These are phyloP conservation scores for Erythrobasidium hasegawianum DNA, from an alignment of 1,284 basidiomycete genomes.

Conservation along the genomic window DNA sequence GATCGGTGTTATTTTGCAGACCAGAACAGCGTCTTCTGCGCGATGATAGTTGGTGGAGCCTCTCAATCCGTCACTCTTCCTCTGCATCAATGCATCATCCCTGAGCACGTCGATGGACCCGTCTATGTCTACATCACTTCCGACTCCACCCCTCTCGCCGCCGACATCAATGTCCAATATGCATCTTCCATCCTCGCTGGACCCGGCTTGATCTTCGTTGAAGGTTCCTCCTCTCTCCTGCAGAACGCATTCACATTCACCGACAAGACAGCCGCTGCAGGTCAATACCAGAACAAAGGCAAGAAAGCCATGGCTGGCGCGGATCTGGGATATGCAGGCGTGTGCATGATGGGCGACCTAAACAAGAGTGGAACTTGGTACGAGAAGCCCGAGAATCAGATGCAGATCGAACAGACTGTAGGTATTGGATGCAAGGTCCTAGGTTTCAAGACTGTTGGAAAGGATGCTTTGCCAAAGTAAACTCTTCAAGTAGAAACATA, in stretches of 20 bases:
- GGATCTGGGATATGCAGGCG: background rate
- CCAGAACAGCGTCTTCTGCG: constrained; percentile 55
- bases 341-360: background rate
- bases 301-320: constrained; percentile 4
- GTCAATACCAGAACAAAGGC: background rate
- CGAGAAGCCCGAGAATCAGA: background rate
- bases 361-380: background rate
- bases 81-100: constrained; percentile 61
- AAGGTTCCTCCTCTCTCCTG: constrained; percentile 37
- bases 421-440: constrained; percentile 2
- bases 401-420: background rate
- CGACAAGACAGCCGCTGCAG: background rate
- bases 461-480: background rate
- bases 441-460: background rate
- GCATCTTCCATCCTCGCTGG: constrained; percentile 63
- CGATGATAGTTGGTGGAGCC: constrained; percentile 66
- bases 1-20: constrained; percentile 47
- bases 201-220: constrained; percentile 51
- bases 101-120: constrained; percentile 59
- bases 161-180: constrained; percentile 62
- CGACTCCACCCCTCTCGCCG: constrained; percentile 55
- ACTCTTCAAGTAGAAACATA: no score
- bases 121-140: constrained; percentile 66
- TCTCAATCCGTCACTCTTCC: constrained; percentile 60
- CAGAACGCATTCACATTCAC: background rate